Evolutionary conservation across 169 alveolate species (phyloP), one percentile per base, ranked within the genome.

Genomic region (Miamiensis avidus): DNA sequence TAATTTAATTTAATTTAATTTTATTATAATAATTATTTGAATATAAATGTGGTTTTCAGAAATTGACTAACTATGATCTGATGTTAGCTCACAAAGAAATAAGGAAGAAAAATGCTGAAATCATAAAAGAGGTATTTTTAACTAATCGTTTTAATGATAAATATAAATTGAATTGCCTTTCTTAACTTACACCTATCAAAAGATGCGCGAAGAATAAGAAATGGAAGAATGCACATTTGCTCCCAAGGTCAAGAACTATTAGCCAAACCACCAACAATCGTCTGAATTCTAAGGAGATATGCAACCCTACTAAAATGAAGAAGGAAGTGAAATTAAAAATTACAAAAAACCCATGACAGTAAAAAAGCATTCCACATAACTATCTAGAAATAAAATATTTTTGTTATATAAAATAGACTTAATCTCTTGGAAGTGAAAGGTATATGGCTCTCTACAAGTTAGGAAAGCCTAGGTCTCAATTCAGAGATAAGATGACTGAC

Each of bases 401-500:
- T 11, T 49, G 4, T 4, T 49, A 11, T 49, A n/a, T 49, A 11
- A 49, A 49, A 49, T 49, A 49, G 69, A 33, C 82, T 31, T 33
- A 64, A 28, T 31, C 82, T 33, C 72, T 77, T 30, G 82, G 82
- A 11, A 31, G 29, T 79, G 65, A 79, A 31, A 79, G 84, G 64
- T 49, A 79, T 64, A 29, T 79, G 0, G 76, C 34, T 79, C 64
- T 79, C 34, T 79, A 79, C 29, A 79, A 65, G 28, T 30, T 79
- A 27, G 84, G 76, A 27, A 79, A 79, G 30, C 84, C 84, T 29
- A 69, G 84, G 20, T 79, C 84, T 49, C 30, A 79, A 65, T 72
- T 79, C 0, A 65, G 49, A 25, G 94, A 90, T 73, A 90, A 90
- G 78, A 69, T 81, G 1, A 81, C 76, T 16, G 76, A 77, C 16